These are phyloP conservation scores for Ophiocordyceps camponoti-leonardi DNA, from an alignment of 2,329 filamentous ascomycete species.

Conservation along the genomic window DNA sequence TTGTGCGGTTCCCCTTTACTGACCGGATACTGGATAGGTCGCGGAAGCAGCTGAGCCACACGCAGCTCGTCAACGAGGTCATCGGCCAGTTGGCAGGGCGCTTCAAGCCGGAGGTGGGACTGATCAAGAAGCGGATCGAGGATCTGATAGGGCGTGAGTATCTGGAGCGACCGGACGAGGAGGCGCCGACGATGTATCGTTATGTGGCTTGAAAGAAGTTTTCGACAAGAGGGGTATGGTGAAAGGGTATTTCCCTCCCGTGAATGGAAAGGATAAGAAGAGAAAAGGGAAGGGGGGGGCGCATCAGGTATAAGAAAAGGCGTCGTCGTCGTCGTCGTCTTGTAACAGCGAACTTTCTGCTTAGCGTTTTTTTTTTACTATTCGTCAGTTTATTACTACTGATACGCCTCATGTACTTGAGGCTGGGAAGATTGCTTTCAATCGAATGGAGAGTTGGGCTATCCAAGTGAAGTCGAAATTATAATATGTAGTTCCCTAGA, in stretches of 20 bases:
- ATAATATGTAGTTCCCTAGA: no score
- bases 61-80: conserved; percentile 54
- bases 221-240: conserved; percentile 1
- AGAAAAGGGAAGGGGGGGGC: no score
- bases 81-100: conserved; percentile 49
- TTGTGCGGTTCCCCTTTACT: not conserved
- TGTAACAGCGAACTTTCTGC: not conserved
- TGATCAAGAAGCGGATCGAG: conserved; percentile 72
- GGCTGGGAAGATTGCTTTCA: no score
- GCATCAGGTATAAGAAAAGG: not conserved
- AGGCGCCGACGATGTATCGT: conserved; percentile 46
- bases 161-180: conserved; percentile 49
- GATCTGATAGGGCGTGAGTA: conserved; percentile 63
- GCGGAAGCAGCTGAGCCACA: conserved; percentile 54
- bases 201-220: conserved; percentile 45
- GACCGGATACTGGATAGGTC: conserved; percentile 28
- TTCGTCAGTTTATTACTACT: no score
- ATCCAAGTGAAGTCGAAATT: no score
- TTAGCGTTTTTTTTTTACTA: not conserved
- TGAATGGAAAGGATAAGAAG: no score
- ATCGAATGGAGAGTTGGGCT: no score
- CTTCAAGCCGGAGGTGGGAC: conserved; percentile 59
- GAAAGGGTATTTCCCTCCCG: no score
- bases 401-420: no score
- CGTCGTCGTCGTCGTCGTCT: not conserved